Evolutionary conservation across 2,329 filamentous ascomycete genomes (phyloP), one percentile per base, ranked within the genome.

Genomic region (Trichoderma harzianum): DNA sequence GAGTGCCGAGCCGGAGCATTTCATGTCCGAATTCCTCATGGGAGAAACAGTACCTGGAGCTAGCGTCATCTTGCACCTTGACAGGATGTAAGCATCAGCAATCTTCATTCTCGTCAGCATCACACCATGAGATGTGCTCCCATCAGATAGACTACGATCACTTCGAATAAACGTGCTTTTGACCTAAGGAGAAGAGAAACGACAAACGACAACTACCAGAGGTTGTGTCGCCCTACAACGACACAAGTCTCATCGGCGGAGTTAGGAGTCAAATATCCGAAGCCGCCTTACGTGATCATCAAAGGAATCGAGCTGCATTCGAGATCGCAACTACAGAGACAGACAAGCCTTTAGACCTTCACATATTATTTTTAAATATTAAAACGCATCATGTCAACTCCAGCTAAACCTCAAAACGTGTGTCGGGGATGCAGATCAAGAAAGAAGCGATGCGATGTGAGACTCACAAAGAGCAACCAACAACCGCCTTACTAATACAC

Each of bases 361-460:
- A 5, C 47, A 53, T 1, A n/a, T 26, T 7, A 5, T n/a, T 58
- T 28, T 26, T 7, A n/a, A n/a, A 43, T 10, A 43, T 43, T 28
- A 5, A 21, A n/a, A n/a, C 1, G 5, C 51, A 36, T 16, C 72
- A 77, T 76, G 76, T 74, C 76, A 26, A 72, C 73, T 30, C 67
- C 74, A 6, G 75, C 77, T 21, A 78, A 75, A 32, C 73, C 77
- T 12, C 75, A 73, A 24, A 74, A 77, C 47, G 77, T 78, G 18
- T 78, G 77, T 36, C 73, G 71, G 2, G 76, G 71, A 10, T 78
- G 77, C 69, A 75, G 77, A 10, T 74, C 75, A 10, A 72, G 77
- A 21, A 78, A 78, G 67, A 77, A 77, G 69, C 77, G 74, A 64
- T 78, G 77, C 63, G 72, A 76, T 71, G 77, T 77, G 65, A 43